Evolutionary conservation across 1,139 yeast species (phyloP).

Genomic region (Diutina scorzettiae): DNA sequence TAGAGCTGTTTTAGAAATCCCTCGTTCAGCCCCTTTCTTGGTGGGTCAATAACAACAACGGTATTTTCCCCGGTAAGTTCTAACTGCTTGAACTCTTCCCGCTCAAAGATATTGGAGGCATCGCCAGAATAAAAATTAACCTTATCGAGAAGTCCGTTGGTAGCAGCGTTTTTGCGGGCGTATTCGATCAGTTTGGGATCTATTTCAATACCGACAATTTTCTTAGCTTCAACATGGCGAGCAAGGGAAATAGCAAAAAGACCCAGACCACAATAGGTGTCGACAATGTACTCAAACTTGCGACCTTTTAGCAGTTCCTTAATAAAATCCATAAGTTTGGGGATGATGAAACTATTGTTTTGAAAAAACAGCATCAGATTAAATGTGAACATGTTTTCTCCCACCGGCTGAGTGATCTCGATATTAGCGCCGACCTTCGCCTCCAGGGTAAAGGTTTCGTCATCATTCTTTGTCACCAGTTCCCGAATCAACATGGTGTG

Average conservation of each 20-base stretch:
- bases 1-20: constrained; percentile 24
- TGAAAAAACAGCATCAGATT: constrained; percentile 26
- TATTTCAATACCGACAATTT: constrained; percentile 33
- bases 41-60: constrained; percentile 34
- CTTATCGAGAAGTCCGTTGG: constrained; percentile 21
- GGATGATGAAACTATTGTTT: constrained; percentile 23
- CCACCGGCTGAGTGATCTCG: constrained; percentile 21
- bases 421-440: constrained; percentile 17
- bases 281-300: constrained; percentile 22
- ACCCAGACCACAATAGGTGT: constrained; percentile 37
- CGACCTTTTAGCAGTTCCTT: constrained; percentile 12
- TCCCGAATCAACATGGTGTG: constrained; percentile 21
- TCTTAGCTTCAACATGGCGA: constrained; percentile 16
- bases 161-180: constrained; percentile 28
- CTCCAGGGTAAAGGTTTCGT: constrained; percentile 19
- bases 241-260: constrained; percentile 31
- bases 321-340: constrained; percentile 23
- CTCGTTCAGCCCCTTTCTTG: constrained; percentile 30
- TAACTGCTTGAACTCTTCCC: constrained; percentile 14
- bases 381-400: constrained; percentile 21
- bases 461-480: constrained; percentile 19
- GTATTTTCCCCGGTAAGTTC: constrained; percentile 17
- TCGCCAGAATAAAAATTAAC: constrained; percentile 27
- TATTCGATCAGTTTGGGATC: constrained; percentile 21
- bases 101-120: constrained; percentile 24